phyloP scores from a whole-genome alignment of 805 yeast genomes.

The Candida ascalaphidarum region DNA sequence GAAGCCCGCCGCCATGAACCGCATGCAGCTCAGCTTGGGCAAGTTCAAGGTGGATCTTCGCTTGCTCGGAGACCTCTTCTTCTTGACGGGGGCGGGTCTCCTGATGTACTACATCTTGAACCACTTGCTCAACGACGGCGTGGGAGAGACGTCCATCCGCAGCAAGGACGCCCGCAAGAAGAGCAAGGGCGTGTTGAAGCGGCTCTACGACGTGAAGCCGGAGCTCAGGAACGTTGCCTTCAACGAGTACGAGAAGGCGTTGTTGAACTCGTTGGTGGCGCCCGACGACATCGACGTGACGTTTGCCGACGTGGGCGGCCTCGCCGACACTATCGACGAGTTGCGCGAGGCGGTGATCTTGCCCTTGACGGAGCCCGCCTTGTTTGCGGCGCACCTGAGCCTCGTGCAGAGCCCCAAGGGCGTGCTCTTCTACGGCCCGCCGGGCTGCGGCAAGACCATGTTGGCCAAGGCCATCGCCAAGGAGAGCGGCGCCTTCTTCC shows the following conservation, averaged over 20 bases:
- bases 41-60: constrained; percentile 31
- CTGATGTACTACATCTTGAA: constrained; percentile 58
- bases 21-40: constrained; percentile 26
- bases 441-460: constrained; percentile 98
- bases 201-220: constrained; percentile 45
- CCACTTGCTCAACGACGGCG: constrained; percentile 26
- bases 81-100: constrained; percentile 52
- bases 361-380: constrained; percentile 69
- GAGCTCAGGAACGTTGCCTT: constrained; percentile 41
- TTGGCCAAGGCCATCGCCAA: constrained; percentile 90
- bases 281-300: constrained; percentile 75
- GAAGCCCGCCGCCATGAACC: constrained; percentile 18
- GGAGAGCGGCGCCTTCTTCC: constrained; percentile 86
- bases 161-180: constrained; percentile 58
- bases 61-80: constrained; percentile 30
- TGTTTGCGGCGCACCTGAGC: constrained; percentile 58
- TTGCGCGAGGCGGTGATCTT: constrained; percentile 80
- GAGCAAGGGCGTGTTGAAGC: constrained; percentile 35
- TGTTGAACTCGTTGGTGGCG: constrained; percentile 69
- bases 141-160: constrained; percentile 22
- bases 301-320: constrained; percentile 84
- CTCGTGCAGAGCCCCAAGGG: constrained; percentile 91
- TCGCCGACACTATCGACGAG: constrained; percentile 75
- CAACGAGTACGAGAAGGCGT: constrained; percentile 68
- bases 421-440: constrained; percentile 87